Conservation (phyloP, 1,139 yeast genomes). For the Petasospora fabianii region DNA sequence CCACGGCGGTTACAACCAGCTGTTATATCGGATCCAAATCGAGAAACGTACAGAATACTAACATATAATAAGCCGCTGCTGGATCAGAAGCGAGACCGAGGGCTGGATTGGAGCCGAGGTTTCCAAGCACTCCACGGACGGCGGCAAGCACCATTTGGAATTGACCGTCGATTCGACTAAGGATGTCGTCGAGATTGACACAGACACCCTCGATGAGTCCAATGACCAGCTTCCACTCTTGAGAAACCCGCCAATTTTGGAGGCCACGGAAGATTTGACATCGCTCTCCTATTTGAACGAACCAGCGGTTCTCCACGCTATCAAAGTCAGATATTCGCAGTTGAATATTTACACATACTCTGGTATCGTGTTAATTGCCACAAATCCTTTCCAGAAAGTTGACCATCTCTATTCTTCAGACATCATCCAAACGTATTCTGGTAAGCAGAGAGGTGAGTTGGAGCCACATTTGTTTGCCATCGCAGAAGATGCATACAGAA, state of each 20-base stretch:
- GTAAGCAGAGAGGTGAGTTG: conserved; percentile 85
- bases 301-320: conserved; percentile 95
- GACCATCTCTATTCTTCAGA: conserved; percentile 90
- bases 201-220: conserved; percentile 40
- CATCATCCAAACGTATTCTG: conserved; percentile 90
- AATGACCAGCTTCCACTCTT: conserved; percentile 68
- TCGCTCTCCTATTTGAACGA: conserved; percentile 89
- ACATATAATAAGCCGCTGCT: conserved; percentile 60
- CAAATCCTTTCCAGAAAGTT: conserved; percentile 90
- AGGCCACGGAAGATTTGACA: conserved; percentile 92
- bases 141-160: conserved; percentile 52
- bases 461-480: conserved; percentile 97
- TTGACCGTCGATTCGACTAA: conserved; percentile 62
- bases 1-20: not conserved
- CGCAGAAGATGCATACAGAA: conserved; percentile 96
- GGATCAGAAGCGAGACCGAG: conserved; percentile 84
- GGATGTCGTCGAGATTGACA: conserved; percentile 49
- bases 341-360: conserved; percentile 92
- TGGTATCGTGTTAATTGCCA: conserved; percentile 94
- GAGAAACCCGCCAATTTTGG: conserved; percentile 91
- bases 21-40: too few species aligned
- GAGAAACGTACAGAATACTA: too few species aligned
- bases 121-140: conserved; percentile 45
- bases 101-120: conserved; percentile 95
- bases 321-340: conserved; percentile 82